A percentile compares a stretch with the other conserved stretches of the same genome.
phyloP scores from a whole-genome alignment of 2,329 filamentous ascomycete genomes.

The Aspergillus amoenus region DNA sequence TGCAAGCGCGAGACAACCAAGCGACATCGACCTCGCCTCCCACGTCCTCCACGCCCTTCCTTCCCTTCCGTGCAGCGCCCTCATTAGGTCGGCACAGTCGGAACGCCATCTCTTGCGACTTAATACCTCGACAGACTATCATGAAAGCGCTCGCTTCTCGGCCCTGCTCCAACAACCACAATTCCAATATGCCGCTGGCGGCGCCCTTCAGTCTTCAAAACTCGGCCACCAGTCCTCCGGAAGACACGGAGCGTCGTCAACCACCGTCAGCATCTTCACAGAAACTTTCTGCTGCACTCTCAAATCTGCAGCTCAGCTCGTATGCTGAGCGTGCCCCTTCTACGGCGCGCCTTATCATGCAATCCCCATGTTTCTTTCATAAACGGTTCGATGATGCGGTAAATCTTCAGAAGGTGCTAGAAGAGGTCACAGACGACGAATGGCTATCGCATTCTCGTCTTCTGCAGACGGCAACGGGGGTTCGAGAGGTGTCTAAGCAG shows the following conservation, averaged over 20 bases:
- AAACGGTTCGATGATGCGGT: conserved; percentile 95
- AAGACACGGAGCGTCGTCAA: conserved; percentile 36
- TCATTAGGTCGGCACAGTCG: conserved; percentile 41
- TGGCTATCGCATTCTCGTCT: conserved; percentile 90
- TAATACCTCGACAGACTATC: conserved; percentile 74
- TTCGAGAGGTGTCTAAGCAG: conserved; percentile 94
- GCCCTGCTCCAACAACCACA: conserved; percentile 52
- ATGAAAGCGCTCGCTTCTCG: conserved; percentile 76
- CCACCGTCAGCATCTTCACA: conserved; percentile 52
- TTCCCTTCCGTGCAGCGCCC: conserved; percentile 36
- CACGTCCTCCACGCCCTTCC: conserved; percentile 27
- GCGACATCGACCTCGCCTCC: conserved; percentile 24
- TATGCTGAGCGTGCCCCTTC: conserved; percentile 46
- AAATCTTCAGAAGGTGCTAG: conserved; percentile 89
- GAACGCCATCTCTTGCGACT: conserved; percentile 61
- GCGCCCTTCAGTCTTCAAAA: conserved; percentile 63
- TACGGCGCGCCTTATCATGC: conserved; percentile 62
- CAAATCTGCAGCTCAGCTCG: conserved; percentile 48
- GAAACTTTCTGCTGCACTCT: conserved; percentile 61
- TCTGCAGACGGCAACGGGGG: conserved; percentile 91
- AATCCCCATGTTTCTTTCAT: conserved; percentile 97
- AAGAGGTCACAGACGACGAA: conserved; percentile 86
- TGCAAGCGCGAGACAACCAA: conserved; percentile 26
- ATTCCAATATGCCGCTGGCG: conserved; percentile 59
- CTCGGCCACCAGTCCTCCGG: conserved; percentile 23